These are phyloP conservation scores for Phalaenopsis aphrodite DNA, from an alignment of 106 monocot species.

Conservation along the genomic window DNA sequence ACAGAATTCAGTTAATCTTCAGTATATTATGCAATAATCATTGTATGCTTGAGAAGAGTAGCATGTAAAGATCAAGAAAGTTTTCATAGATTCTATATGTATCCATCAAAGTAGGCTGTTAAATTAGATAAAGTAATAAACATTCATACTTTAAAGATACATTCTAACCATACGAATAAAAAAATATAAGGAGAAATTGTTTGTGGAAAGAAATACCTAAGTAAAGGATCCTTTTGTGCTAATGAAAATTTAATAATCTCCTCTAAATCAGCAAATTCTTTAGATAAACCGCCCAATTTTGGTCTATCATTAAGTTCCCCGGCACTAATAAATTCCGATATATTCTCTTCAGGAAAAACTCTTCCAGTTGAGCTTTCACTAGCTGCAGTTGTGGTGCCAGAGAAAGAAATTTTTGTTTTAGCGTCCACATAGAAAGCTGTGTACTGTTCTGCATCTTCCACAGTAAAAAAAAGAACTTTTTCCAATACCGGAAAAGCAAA, in stretches of 20 bases:
- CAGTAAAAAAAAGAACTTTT: conserved; percentile 38
- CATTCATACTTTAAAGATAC: neutral
- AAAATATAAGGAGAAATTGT: neutral
- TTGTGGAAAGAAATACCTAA: conserved; percentile 28
- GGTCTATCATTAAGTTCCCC: conserved; percentile 15
- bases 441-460: conserved; percentile 23
- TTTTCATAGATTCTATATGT: neutral
- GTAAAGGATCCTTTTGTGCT: conserved; percentile 23
- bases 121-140: neutral
- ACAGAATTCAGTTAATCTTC: neutral
- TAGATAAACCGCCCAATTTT: conserved; percentile 76
- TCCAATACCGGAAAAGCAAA: conserved; percentile 58
- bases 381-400: conserved; percentile 9
- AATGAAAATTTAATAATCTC: conserved; percentile 75
- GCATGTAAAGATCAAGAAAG: neutral
- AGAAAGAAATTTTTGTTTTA: conserved; percentile 51
- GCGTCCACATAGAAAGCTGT: conserved; percentile 23
- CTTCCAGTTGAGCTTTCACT: neutral
- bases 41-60: neutral
- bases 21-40: neutral
- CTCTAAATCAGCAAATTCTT: conserved; percentile 65
- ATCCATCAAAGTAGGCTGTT: neutral
- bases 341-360: neutral
- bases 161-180: neutral
- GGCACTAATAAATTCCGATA: conserved; percentile 2